phyloP scores from a whole-genome alignment of 2,329 filamentous ascomycete species.

The Coleophoma crateriformis region DNA sequence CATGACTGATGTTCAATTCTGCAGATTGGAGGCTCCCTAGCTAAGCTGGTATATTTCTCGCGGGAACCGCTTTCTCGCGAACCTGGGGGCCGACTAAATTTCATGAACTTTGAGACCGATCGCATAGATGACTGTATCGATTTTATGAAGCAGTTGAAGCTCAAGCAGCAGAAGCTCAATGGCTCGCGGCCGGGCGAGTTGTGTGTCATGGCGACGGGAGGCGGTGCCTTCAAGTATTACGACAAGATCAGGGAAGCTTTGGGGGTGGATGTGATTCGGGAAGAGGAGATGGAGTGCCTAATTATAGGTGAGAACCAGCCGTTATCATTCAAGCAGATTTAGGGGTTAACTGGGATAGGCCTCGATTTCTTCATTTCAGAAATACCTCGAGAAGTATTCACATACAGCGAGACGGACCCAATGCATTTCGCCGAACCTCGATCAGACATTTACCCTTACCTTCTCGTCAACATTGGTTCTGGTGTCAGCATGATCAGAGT shows the following conservation, averaged over 20 bases:
- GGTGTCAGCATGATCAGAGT: slow-evolving; percentile 98
- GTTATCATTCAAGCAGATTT: slow-evolving; percentile 1
- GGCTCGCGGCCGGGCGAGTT: slow-evolving; percentile 66
- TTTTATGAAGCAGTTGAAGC: slow-evolving; percentile 81
- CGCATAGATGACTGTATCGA: slow-evolving; percentile 89
- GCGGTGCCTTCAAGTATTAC: slow-evolving; percentile 95
- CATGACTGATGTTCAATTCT: slow-evolving; percentile 1
- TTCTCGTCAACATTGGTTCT: slow-evolving; percentile 96
- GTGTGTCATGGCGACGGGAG: slow-evolving; percentile 92
- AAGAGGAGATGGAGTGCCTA: slow-evolving; percentile 98
- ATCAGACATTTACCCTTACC: slow-evolving; percentile 88
- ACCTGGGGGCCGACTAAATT: slow-evolving; percentile 86
- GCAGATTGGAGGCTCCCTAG: slow-evolving; percentile 90
- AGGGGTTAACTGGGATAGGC: slow-evolving; percentile 40
- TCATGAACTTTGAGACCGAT: slow-evolving; percentile 94
- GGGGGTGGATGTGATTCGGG: slow-evolving; percentile 80
- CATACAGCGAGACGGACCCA: slow-evolving; percentile 83
- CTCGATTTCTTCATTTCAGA: slow-evolving; percentile 99
- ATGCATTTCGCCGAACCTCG: slow-evolving; percentile 80
- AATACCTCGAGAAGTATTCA: slow-evolving; percentile 95
- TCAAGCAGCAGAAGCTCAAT: slow-evolving; percentile 73
- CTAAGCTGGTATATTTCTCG: slow-evolving; percentile 96
- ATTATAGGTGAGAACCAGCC: slow-evolving; percentile 65
- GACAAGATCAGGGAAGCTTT: slow-evolving; percentile 80
- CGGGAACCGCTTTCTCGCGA: slow-evolving; percentile 75